Evolutionary conservation across 108 stramenopile species (phyloP).

Genomic region (Nannochloropsis granulata): DNA sequence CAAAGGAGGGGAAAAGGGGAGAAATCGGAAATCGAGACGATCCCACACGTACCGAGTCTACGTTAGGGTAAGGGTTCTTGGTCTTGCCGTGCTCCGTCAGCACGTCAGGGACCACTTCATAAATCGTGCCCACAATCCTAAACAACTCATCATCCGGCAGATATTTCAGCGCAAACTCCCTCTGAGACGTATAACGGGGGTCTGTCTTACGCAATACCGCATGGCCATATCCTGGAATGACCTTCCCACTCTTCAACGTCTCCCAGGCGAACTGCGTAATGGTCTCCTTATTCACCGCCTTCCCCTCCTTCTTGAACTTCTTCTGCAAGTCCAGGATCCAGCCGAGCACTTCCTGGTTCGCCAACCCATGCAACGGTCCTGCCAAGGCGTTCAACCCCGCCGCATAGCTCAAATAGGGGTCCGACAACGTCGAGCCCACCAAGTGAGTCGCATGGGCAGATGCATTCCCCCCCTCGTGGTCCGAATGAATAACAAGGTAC

Average conservation of each 20-base stretch:
- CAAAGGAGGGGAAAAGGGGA: too few relatives aligned
- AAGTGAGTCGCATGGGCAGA: constrained; percentile 97
- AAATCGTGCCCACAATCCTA: constrained; percentile 97
- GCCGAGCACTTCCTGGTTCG: constrained; percentile 95
- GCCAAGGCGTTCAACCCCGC: constrained; percentile 93
- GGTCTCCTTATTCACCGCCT: constrained; percentile 83
- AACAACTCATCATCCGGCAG: constrained; percentile 94
- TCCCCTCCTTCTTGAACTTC: constrained; percentile 82
- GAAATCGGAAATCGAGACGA: too few relatives aligned
- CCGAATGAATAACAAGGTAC: constrained; percentile 97
- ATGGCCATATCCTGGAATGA: constrained; percentile 97
- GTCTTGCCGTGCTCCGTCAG: constrained; percentile 98
- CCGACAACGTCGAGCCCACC: constrained; percentile 83
- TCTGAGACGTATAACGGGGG: constrained; percentile 96
- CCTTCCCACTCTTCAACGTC: constrained; percentile 94
- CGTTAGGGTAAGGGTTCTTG: constrained; percentile 98
- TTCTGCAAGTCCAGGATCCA: constrained; percentile 83
- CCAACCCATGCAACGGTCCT: constrained; percentile 94
- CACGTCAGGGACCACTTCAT: constrained; percentile 88
- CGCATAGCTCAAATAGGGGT: constrained; percentile 87
- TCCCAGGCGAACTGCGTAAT: constrained; percentile 99
- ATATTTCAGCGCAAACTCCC: constrained; percentile 98
- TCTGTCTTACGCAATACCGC: constrained; percentile 97
- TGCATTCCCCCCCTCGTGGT: constrained; percentile 99
- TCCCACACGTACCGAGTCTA: constrained; percentile 46